Percentiles rank a stretch among this genome's conserved stretches.
Conservation (phyloP, 1,284 basidiomycete species). For the Rhodotorula sp. region DNA sequence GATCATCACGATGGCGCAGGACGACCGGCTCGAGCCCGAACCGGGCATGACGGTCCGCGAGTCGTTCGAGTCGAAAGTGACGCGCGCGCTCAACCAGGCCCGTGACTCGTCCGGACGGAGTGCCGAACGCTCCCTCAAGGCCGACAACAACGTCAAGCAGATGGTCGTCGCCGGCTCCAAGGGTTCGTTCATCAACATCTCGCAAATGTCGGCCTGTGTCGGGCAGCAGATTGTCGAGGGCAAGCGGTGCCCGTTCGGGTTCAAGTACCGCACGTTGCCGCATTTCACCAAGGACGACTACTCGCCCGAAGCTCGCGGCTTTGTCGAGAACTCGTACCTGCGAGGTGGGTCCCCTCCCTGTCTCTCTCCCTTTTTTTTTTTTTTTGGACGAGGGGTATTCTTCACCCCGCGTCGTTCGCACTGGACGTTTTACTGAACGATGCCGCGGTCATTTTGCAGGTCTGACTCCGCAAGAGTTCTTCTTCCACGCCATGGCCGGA, state of each 20-base stretch:
- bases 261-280: slow-evolving; percentile 91
- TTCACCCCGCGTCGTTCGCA: too few relatives aligned
- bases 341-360: slow-evolving; percentile 58
- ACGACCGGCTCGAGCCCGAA: slow-evolving; percentile 77
- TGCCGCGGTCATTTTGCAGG: neutral
- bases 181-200: slow-evolving; percentile 84
- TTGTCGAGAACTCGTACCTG: slow-evolving; percentile 99
- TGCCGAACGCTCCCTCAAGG: slow-evolving; percentile 93
- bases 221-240: slow-evolving; percentile 99
- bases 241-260: slow-evolving; percentile 96
- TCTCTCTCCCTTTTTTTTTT: too few relatives aligned
- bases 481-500: slow-evolving; percentile 99
- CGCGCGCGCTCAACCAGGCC: slow-evolving; percentile 88
- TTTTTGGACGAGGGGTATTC: too few relatives aligned
- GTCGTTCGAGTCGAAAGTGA: slow-evolving; percentile 84
- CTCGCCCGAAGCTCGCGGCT: slow-evolving; percentile 96
- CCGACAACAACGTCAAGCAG: slow-evolving; percentile 99
- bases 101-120: slow-evolving; percentile 94
- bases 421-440: too few relatives aligned
- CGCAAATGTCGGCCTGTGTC: slow-evolving; percentile 99
- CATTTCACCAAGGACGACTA: slow-evolving; percentile 99
- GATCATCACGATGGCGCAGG: slow-evolving; percentile 74
- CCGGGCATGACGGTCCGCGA: slow-evolving; percentile 99
- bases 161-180: slow-evolving; percentile 99
- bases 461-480: slow-evolving; percentile 96